Percentiles rank a stretch among this genome's conserved stretches.
Evolutionary conservation across 805 yeast genomes (phyloP).

Genomic region (Saccharomycopsis oosterbeekiorum): DNA sequence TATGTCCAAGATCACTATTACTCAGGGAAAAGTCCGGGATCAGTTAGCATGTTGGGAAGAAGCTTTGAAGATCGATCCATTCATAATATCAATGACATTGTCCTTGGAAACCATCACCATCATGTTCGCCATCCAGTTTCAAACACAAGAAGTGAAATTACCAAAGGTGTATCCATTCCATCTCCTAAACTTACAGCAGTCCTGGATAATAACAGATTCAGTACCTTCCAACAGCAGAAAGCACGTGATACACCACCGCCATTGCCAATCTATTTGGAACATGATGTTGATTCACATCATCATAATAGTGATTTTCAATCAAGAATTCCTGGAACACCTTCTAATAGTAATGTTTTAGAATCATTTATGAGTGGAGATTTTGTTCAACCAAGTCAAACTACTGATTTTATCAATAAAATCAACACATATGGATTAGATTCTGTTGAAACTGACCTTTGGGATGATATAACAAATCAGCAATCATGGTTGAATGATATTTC

Average conservation of each 20-base stretch:
- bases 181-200: not conserved
- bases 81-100: conserved; percentile 11
- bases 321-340: not conserved
- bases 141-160: conserved; percentile 1
- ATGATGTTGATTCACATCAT: not conserved
- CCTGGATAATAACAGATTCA: not conserved
- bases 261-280: not conserved
- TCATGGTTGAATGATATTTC: conserved; percentile 53
- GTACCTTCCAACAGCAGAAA: not conserved
- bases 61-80: conserved; percentile 3
- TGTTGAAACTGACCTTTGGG: conserved; percentile 54
- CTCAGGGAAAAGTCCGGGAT: not conserved
- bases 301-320: not conserved
- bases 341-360: not conserved
- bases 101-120: not conserved
- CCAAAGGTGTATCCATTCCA: not conserved
- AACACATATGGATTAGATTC: not conserved
- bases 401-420: not conserved
- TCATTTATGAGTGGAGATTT: not conserved
- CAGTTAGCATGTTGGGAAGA: not conserved
- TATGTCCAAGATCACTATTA: not conserved
- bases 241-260: not conserved
- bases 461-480: conserved; percentile 67
- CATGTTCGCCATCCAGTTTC: conserved; percentile 6
- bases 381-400: not conserved